These are phyloP conservation scores for Colletotrichum acutatum DNA, from an alignment of 2,329 filamentous ascomycete genomes.

Conservation along the genomic window DNA sequence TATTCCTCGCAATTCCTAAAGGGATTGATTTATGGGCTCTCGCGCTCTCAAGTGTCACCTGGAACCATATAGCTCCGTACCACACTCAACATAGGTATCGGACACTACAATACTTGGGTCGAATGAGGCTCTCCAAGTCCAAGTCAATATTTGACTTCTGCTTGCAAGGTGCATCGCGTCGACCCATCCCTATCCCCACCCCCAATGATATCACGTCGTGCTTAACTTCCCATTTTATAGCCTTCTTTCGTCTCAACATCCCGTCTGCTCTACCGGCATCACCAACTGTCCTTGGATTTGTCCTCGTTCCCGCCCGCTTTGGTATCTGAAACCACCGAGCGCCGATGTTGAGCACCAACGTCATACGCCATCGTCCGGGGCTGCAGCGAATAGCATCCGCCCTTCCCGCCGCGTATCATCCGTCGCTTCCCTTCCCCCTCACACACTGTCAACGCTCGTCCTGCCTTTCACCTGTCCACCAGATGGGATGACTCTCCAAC, in stretches of 20 bases:
- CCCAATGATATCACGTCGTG: neutral
- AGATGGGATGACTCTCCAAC: constrained; percentile 1
- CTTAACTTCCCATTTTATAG: neutral
- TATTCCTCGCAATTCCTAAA: neutral
- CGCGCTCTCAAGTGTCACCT: neutral
- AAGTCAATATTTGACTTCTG: neutral
- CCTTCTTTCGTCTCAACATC: constrained; percentile 11
- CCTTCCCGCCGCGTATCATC: neutral
- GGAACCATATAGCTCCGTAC: neutral
- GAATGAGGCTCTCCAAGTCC: neutral
- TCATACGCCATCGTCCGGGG: neutral
- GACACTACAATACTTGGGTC: neutral
- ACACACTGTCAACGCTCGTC: neutral
- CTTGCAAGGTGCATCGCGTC: neutral
- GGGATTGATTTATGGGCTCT: neutral
- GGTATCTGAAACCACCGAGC: constrained; percentile 13
- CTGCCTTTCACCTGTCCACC: neutral
- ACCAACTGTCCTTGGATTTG: neutral
- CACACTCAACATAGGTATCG: too few relatives aligned
- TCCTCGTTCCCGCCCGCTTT: constrained; percentile 2
- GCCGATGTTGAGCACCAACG: constrained; percentile 7
- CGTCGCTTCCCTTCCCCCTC: neutral
- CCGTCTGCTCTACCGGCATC: constrained; percentile 1
- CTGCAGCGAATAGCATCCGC: neutral
- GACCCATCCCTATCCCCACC: neutral